Percentiles rank a stretch among this genome's conserved stretches.
phyloP scores from a whole-genome alignment of 805 yeast genomes.

The Cyberlindnera veronae region DNA sequence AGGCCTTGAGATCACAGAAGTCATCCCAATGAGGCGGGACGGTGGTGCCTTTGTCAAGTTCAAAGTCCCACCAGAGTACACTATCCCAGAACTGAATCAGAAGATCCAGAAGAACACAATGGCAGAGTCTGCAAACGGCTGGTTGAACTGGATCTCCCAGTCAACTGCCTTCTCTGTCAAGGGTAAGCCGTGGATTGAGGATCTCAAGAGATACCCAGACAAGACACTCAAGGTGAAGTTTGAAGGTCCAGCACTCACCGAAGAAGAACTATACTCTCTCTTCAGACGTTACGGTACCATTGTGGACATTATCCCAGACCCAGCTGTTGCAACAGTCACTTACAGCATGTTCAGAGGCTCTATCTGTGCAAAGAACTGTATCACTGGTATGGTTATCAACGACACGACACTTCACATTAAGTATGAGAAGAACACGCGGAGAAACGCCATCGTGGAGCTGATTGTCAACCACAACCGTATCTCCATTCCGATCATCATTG shows the following conservation, averaged over 20 bases:
- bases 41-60: slow-evolving; percentile 93
- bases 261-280: slow-evolving; percentile 75
- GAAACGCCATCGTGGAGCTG: slow-evolving; percentile 51
- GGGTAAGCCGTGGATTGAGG: slow-evolving; percentile 97
- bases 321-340: slow-evolving; percentile 44
- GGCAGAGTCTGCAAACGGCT: slow-evolving; percentile 34
- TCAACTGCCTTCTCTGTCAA: slow-evolving; percentile 70
- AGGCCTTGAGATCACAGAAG: slow-evolving; percentile 48
- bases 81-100: slow-evolving; percentile 50
- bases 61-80: slow-evolving; percentile 49
- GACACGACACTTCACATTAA: slow-evolving; percentile 70
- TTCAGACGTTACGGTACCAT: slow-evolving; percentile 88
- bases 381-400: slow-evolving; percentile 70
- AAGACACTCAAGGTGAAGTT: slow-evolving; percentile 59
- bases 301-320: slow-evolving; percentile 63
- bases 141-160: slow-evolving; percentile 40
- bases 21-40: slow-evolving; percentile 73
- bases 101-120: slow-evolving; percentile 46
- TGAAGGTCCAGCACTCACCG: slow-evolving; percentile 73
- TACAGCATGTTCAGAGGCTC: slow-evolving; percentile 65
- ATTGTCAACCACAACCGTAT: slow-evolving; percentile 76
- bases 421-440: slow-evolving; percentile 56
- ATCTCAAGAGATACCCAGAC: slow-evolving; percentile 74
- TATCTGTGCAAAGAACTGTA: slow-evolving; percentile 84
- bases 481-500: slow-evolving; percentile 75